Base-by-base conservation (phyloP, 257 asterid genomes). In the Linaria vulgaris region DNA sequence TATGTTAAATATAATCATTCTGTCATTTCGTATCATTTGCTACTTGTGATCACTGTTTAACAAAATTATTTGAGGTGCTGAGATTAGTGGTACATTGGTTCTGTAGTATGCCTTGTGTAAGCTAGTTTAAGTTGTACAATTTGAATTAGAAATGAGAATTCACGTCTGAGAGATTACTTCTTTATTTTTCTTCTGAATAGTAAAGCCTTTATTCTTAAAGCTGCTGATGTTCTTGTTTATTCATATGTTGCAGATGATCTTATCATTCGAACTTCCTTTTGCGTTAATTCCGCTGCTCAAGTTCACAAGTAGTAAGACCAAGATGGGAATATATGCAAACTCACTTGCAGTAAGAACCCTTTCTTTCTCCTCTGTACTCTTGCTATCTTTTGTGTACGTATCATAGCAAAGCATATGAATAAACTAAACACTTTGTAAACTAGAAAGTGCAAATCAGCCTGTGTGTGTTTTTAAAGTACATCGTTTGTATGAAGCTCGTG, bases 271-370 rank as follows among this genome's bases (percentile, higher is more conserved):
- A 57, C 99, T 89, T 23, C 99, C 99, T 12, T 92, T 92, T 69
- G 97, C 97, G 5, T 88, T 92, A 49, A 75, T 92, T 51, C 99
- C 99, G 10, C 96, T 92, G 65, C 95, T 92, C 72, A 92, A 92
- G 74, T 92, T 92, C 87, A 89, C 99, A 12, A 92, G 97, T 74
- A 77, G 97, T 85, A 83, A 80, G 80, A 80, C 91, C 48, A 92
- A 89, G 84, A 92, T 92, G 99, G 97, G 99, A 25, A 15, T 59
- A 71, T 64, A 87, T 55, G 90, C 73, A 46, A 92, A 92, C 85
- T 84, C 99, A 7, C 20, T 43, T 43, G 21, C 63, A 17, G 98
- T 86, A 81, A 72, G 89, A 72, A 70, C 27, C 63, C n/a, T n/a
- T n/a, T n/a, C n/a, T 56, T 5, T 69, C 48, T 24, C 43, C 41